phyloP scores from a whole-genome alignment of 2,329 filamentous ascomycete genomes.

The Fusarium sp. region DNA sequence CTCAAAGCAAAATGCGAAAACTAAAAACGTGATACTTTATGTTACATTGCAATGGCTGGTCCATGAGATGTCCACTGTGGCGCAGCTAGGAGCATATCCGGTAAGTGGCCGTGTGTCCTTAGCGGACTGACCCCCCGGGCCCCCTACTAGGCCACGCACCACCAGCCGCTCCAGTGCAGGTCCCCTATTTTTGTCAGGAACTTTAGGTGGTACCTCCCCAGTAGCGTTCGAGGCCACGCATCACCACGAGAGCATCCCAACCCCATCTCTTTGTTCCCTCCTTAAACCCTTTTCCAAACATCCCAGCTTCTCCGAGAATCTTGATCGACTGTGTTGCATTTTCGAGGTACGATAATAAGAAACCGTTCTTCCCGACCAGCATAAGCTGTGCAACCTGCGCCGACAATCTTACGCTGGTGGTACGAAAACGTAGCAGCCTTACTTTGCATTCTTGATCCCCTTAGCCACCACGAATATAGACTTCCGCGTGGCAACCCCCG shows the following conservation, averaged over 20 bases:
- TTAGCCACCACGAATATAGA: background rate
- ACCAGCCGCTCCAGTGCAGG: constrained; percentile 11
- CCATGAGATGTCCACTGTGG: constrained; percentile 4
- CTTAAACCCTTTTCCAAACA: background rate
- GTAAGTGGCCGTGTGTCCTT: background rate
- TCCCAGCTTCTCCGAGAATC: background rate
- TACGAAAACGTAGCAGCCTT: constrained; percentile 1
- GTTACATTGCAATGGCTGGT: constrained; percentile 9
- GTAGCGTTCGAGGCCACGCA: constrained; percentile 38
- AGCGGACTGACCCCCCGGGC: background rate
- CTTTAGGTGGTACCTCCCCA: constrained; percentile 9
- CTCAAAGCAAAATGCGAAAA: background rate
- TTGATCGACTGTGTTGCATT: background rate
- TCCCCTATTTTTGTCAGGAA: constrained; percentile 37
- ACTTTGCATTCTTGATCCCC: constrained; percentile 6
- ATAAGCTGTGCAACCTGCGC: constrained; percentile 23
- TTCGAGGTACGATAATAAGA: constrained; percentile 26
- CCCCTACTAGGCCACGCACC: background rate
- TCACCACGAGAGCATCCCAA: constrained; percentile 14
- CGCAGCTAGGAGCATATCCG: constrained; percentile 11
- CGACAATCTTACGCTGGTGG: constrained; percentile 8
- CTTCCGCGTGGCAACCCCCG: constrained; percentile 23
- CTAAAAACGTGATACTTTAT: constrained; percentile 6
- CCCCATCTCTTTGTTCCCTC: constrained; percentile 17
- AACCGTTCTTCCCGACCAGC: background rate